Base-by-base conservation (phyloP, 345 rosid species). In the Excoecaria cochinchinensis region DNA sequence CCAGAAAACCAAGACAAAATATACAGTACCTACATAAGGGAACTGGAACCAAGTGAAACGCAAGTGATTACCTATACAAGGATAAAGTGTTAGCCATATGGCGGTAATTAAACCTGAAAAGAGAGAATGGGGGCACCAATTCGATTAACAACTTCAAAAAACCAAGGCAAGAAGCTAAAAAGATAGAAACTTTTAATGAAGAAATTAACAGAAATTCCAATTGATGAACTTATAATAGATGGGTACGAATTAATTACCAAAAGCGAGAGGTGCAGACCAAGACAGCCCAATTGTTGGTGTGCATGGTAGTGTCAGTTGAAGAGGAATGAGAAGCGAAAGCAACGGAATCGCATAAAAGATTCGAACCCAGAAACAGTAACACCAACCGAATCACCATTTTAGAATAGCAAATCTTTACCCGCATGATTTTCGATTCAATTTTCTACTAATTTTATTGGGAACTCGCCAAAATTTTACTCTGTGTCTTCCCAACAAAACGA, bases 231-330 rank as follows among this genome's bases (percentile, higher is more conserved):
- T 52, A 2, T 70, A 51, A 70, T 14, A 52, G 57, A 53, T 36
- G 47, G 57, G 64, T 22, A 31, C 9, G 57, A 38, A 17, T 36
- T 21, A 21, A 31, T 81, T 52, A 95, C 99, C 99, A 95, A 90
- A 91, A 93, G 64, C 97, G 97, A 84, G 98, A 95, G 52, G 98
- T 93, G 89, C 99, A 95, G 83, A 95, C 99, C 73, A 95, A 80
- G 44, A 95, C 97, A 70, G 99, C 99, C 99, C 99, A 95, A 76
- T 93, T 95, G 86, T 95, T 95, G 64, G 98, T 93, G 82, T 91
- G 98, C 78, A 87, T 87, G 21, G 93, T 75, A 51, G 92, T 80
- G 74, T 90, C 95, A 63, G 88, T 85, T 39, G 89, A 80, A 67
- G 94, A 86, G 63, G 86, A 61, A 70, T 71, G 71, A 62, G 76